Evolutionary conservation across 805 yeast species (phyloP), one percentile per base, ranked within the genome.

Genomic region (Barnettozyma sucrosica): DNA sequence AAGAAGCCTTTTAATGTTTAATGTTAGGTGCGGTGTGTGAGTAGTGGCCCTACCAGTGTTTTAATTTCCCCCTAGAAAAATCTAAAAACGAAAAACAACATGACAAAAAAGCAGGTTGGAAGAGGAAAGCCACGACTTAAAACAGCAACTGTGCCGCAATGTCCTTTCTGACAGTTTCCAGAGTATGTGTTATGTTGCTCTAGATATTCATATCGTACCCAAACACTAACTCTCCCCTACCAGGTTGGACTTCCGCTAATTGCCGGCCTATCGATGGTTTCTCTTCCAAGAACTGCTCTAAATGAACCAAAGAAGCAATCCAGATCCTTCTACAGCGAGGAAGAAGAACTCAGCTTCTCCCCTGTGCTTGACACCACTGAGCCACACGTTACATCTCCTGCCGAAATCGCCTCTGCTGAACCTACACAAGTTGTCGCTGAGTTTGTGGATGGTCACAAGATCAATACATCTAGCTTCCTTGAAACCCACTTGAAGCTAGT

Each of bases 211-310:
- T n/a, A n/a, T n/a, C 20, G 9, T 19, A 8, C 5, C 34, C 25
- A 39, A n/a, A 33, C 24, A 34, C 21, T 23, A 9, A 14, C 33
- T 36, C 23, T 26, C 38, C 32, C 24, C 13, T 25, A 13, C 16
- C 26, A 57, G 61, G 26, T 55, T 23, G 58, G 58, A 6, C 41
- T 57, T 1, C 59, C 61, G 23, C 16, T 54, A 19, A 42, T 52
- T 7, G 52, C 54, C 10, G 58, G 59, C 10, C 5, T 54, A 21
- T 44, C 58, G 3, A 7, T 54, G 11, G 18, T 51, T 20, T 38
- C 58, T 9, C 49, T 50, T 21, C 76, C 89, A 55, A 77, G 14
- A 16, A 28, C 44, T 36, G 73, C 67, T 52, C 81, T 47, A 47
- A 58, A 57, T 39, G 62, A 58, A n/a, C 18, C 57, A 1, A 51